phyloP scores from a whole-genome alignment of 225 moss, liverwort and hornwort genomes.

The Sphagnum contortum region DNA sequence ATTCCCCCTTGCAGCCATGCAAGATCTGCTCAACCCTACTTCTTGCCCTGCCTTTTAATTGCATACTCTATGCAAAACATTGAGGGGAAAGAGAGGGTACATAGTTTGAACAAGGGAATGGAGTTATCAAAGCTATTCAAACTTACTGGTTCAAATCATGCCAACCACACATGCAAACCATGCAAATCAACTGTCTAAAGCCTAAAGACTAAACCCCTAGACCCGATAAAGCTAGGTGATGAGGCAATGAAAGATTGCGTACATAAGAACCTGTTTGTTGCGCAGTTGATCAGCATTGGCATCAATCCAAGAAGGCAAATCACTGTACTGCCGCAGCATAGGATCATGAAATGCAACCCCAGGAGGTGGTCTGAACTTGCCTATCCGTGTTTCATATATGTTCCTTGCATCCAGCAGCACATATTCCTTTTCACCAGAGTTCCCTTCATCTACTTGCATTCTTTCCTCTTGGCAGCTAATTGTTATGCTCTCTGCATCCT shows the following conservation, averaged over 20 bases:
- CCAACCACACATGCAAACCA: too few relatives aligned
- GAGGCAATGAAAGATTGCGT: constrained; percentile 4
- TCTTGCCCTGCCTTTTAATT: too few relatives aligned
- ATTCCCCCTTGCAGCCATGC: too few relatives aligned
- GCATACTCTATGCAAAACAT: too few relatives aligned
- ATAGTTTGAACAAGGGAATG: too few relatives aligned
- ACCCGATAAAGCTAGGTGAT: too few relatives aligned
- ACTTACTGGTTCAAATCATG: too few relatives aligned
- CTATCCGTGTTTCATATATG: constrained; percentile 85
- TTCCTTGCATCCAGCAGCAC: constrained; percentile 83
- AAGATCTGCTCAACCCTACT: too few relatives aligned
- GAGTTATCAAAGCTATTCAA: too few relatives aligned
- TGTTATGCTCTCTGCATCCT: not conserved
- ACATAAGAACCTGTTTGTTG: constrained; percentile 83
- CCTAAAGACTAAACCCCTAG: too few relatives aligned
- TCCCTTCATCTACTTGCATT: not conserved
- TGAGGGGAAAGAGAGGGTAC: too few relatives aligned
- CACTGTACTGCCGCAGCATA: constrained; percentile 79
- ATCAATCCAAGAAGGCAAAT: constrained; percentile 91
- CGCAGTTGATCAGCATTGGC: constrained; percentile 65
- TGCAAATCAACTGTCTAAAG: too few relatives aligned
- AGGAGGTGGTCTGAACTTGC: constrained; percentile 49
- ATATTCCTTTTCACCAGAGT: constrained; percentile 6
- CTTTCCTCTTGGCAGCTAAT: not conserved
- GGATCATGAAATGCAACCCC: constrained; percentile 64